Evolutionary conservation across 768 basidiomycete species (phyloP).

Genomic region (Melanogaster broomeanus): DNA sequence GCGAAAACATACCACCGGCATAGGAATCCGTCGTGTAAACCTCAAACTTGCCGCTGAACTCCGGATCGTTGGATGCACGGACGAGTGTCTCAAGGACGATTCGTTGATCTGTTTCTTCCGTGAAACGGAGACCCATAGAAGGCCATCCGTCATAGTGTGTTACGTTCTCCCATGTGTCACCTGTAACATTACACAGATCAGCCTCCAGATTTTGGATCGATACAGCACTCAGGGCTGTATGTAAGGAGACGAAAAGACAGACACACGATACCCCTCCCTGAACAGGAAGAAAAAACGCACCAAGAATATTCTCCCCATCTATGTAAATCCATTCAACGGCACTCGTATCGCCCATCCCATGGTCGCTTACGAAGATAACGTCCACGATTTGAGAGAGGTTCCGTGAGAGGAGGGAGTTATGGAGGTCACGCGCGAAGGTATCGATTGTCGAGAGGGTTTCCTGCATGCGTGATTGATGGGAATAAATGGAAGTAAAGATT

Average conservation of each 20-base stretch:
- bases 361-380: constrained; percentile 86
- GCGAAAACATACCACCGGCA: constrained; percentile 13
- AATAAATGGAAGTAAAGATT: neutral
- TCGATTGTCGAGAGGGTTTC: constrained; percentile 70
- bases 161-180: constrained; percentile 26
- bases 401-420: constrained; percentile 59
- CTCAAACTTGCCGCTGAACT: constrained; percentile 57
- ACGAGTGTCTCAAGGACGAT: constrained; percentile 56
- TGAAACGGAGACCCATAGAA: constrained; percentile 82
- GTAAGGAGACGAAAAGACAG: neutral
- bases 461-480: constrained; percentile 32
- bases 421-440: constrained; percentile 69
- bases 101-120: constrained; percentile 52
- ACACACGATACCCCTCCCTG: no score
- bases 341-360: constrained; percentile 92
- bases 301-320: constrained; percentile 47
- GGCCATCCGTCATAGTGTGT: constrained; percentile 87
- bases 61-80: constrained; percentile 44
- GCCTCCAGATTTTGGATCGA: neutral
- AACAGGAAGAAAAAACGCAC: constrained; percentile 8
- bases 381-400: constrained; percentile 85
- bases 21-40: constrained; percentile 43
- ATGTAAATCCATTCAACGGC: constrained; percentile 74
- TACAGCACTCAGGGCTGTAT: neutral
- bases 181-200: constrained; percentile 6